phyloP scores from a whole-genome alignment of 1,284 basidiomycete species.

The Cryptococcus sp. region DNA sequence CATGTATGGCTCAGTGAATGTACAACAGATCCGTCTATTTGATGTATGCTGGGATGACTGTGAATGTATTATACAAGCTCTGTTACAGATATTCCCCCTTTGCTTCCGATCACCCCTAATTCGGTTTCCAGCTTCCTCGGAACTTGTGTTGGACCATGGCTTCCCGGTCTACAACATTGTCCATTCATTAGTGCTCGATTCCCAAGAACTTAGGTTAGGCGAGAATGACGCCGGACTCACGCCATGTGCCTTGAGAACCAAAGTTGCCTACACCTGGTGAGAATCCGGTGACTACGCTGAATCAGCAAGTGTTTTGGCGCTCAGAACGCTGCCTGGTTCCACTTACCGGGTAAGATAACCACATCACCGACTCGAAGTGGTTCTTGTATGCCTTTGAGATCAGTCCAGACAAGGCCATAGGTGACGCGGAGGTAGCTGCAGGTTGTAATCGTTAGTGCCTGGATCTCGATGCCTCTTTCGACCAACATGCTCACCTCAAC shows the following conservation, averaged over 20 bases:
- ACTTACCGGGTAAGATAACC: slow-evolving; percentile 45
- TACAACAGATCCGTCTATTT: no score
- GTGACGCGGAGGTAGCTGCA: slow-evolving; percentile 42
- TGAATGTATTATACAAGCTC: no score
- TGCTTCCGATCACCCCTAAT: no score
- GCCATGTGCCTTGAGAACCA: slow-evolving; percentile 29
- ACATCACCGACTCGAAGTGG: slow-evolving; percentile 52
- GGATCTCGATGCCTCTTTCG: background rate
- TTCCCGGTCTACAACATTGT: slow-evolving; percentile 28
- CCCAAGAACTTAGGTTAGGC: background rate
- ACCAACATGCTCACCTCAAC: slow-evolving; percentile 24
- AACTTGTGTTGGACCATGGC: slow-evolving; percentile 51
- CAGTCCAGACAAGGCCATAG: slow-evolving; percentile 48
- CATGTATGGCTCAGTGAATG: no score
- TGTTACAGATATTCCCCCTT: no score
- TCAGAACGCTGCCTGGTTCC: background rate
- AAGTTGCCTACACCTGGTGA: slow-evolving; percentile 53
- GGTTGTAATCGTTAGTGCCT: background rate
- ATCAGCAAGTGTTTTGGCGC: background rate
- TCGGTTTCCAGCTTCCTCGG: slow-evolving; percentile 20
- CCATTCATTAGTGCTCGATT: background rate
- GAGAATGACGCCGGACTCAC: slow-evolving; percentile 26
- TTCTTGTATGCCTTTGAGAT: slow-evolving; percentile 37
- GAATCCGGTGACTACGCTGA: slow-evolving; percentile 49
- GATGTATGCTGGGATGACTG: no score